Evolutionary conservation across 345 rosid species (phyloP).

Genomic region (Ceriops decandra): DNA sequence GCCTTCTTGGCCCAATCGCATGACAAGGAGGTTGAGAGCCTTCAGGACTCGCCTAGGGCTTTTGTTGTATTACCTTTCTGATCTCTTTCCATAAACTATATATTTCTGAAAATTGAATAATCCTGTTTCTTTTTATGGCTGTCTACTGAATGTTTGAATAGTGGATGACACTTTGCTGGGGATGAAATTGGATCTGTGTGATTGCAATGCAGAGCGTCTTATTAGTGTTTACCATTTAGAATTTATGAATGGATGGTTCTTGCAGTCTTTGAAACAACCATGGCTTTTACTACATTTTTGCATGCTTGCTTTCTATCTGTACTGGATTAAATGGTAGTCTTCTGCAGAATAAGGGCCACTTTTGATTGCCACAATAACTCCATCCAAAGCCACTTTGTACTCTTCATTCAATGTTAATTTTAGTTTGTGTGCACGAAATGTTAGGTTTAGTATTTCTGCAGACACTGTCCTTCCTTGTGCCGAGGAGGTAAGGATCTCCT

Average conservation of each 20-base stretch:
- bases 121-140: no score
- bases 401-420: neutral
- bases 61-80: no score
- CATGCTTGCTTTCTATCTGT: neutral
- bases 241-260: neutral
- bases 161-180: neutral
- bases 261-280: neutral
- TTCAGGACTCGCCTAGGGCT: no score
- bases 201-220: neutral
- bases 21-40: no score
- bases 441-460: no score
- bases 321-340: neutral
- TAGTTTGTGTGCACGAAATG: neutral
- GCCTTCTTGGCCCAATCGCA: no score
- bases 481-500: neutral
- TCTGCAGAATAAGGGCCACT: neutral
- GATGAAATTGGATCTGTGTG: no score
- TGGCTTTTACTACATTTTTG: neutral
- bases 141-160: neutral
- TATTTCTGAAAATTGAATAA: no score
- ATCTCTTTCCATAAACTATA: no score
- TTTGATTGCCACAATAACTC: neutral
- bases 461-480: no score
- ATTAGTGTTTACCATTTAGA: neutral
- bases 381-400: neutral